Evolutionary conservation across 116 monocot genomes (phyloP).

Genomic region (Dioscorea cayenensis): DNA sequence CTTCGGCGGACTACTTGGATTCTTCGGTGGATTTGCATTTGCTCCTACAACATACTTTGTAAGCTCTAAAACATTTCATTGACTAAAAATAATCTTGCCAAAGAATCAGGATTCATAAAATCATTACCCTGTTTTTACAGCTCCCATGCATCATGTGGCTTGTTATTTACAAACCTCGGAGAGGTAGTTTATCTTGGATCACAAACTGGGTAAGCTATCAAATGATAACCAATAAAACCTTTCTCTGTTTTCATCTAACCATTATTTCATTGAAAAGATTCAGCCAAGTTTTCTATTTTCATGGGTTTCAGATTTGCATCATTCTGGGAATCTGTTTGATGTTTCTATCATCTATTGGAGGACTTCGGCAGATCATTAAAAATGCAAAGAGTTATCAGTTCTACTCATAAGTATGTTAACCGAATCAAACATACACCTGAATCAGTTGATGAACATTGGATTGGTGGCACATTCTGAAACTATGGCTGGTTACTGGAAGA

Average conservation of each 20-base stretch:
- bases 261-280: background rate
- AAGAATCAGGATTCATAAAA: background rate
- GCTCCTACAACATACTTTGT: constrained; percentile 19
- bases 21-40: constrained; percentile 22
- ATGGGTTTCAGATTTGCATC: constrained; percentile 32
- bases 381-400: constrained; percentile 25
- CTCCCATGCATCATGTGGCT: constrained; percentile 18
- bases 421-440: too few relatives aligned
- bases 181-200: constrained; percentile 45
- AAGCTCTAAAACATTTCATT: background rate
- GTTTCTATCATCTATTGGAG: constrained; percentile 30
- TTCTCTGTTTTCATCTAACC: background rate
- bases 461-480: too few relatives aligned
- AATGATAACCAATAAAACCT: background rate
- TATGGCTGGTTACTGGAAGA: too few relatives aligned
- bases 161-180: constrained; percentile 34
- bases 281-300: background rate
- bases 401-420: constrained; percentile 8
- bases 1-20: constrained; percentile 12
- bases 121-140: background rate
- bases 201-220: constrained; percentile 38
- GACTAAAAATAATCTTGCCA: background rate
- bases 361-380: constrained; percentile 24
- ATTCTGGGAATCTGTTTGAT: constrained; percentile 21
- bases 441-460: too few relatives aligned